Percentiles rank a stretch among this genome's conserved stretches.
Evolutionary conservation across 345 rosid genomes (phyloP).

Genomic region (Citrus reticulata): DNA sequence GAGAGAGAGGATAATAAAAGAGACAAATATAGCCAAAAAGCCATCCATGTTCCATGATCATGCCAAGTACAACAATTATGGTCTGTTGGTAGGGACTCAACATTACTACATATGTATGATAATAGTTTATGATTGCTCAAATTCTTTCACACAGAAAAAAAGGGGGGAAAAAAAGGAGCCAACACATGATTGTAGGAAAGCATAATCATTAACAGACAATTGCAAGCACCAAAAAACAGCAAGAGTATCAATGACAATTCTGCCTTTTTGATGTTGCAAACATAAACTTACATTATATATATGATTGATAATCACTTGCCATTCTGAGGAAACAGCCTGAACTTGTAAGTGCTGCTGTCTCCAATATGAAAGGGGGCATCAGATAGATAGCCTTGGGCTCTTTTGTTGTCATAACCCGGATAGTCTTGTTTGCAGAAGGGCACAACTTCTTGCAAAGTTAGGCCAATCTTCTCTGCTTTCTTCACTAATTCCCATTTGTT

Average conservation of each 20-base stretch:
- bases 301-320: background rate
- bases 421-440: conserved; percentile 23
- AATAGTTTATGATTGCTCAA: too few relatives aligned
- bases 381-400: conserved; percentile 25
- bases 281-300: background rate
- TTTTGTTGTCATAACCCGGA: conserved; percentile 31
- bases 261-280: background rate
- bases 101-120: background rate
- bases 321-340: conserved; percentile 9
- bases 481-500: conserved; percentile 31
- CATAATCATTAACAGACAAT: background rate
- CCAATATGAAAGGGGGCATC: conserved; percentile 24
- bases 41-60: background rate
- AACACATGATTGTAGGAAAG: background rate
- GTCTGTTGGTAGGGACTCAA: background rate
- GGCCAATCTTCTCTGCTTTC: conserved; percentile 30
- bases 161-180: background rate
- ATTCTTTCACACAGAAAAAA: background rate
- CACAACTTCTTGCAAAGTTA: conserved; percentile 12
- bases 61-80: background rate
- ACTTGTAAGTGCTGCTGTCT: conserved; percentile 29
- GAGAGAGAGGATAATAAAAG: too few relatives aligned
- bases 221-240: background rate
- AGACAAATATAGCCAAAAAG: background rate
- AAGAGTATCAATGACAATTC: background rate